These are phyloP conservation scores for Solanum clarkiae DNA, from an alignment of 257 asterid genomes.

Conservation along the genomic window DNA sequence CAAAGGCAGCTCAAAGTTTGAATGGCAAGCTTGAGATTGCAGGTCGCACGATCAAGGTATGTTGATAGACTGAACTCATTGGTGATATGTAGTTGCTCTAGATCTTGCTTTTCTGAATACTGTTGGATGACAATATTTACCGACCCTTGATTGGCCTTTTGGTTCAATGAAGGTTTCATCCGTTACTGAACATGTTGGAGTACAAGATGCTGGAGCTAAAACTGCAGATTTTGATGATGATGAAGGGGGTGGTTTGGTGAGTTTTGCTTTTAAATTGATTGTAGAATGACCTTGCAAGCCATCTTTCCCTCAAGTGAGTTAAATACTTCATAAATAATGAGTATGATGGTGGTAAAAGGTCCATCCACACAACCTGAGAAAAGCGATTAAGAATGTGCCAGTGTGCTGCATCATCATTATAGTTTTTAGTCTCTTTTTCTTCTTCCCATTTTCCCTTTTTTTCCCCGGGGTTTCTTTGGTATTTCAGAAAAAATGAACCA, in stretches of 20 bases:
- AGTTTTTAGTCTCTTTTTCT: neutral
- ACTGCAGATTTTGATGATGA: conserved; percentile 99
- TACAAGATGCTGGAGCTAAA: conserved; percentile 81
- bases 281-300: neutral
- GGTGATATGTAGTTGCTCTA: neutral
- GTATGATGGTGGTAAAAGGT: neutral
- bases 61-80: neutral
- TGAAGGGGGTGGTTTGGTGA: conserved; percentile 98
- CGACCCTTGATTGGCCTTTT: neutral
- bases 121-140: neutral
- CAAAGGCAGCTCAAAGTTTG: conserved; percentile 91
- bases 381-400: neutral
- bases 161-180: conserved; percentile 65
- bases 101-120: neutral
- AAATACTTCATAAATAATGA: neutral
- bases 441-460: neutral
- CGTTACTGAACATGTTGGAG: conserved; percentile 79
- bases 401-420: neutral
- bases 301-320: neutral
- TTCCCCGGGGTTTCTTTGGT: neutral
- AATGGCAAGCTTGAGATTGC: conserved; percentile 95
- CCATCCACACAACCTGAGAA: neutral
- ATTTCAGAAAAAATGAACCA: neutral
- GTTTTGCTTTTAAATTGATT: conserved; percentile 8
- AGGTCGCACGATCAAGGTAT: conserved; percentile 90